Base-by-base conservation (phyloP, 495 filamentous ascomycete genomes). In the Tuber umbilicatum region DNA sequence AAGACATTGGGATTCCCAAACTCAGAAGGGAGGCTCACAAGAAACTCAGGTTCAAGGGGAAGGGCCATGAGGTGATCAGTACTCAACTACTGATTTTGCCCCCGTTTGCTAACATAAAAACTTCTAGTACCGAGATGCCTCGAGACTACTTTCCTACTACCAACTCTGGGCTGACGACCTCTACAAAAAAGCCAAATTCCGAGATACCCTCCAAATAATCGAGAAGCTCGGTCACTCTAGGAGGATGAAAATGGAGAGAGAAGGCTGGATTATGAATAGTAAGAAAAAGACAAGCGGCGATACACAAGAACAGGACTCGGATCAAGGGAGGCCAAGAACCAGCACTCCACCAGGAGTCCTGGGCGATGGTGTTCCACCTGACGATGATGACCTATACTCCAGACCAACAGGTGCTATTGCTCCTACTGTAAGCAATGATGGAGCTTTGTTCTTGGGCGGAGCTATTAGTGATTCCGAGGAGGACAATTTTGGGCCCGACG, bases 161-260 rank as follows among this genome's bases (percentile, higher is more conserved):
- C 95, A 98, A 82, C 84, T 96, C 77, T 99, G 95, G 95, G 92
- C 98, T 7, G 95, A 99, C 82, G 93, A 97, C 75, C 86, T 99
- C 38, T 99, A 93, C 79, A 96, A 95, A 67, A 93, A 94, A 78
- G 95, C 94, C 1, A 96, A 93, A 81, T 98, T 99, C 75, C 86
- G 91, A 38, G 96, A 99, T 80, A 95, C 92, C 6, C 85, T 97
- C 31, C 84, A 89, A 43, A 97, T 97, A 84, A 93, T 97, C 12
- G 96, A 99, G 83, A 97, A 97, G 84, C 84, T 93, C 5, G 95
- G 95, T 2, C 95, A 98, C 83, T 91, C 90, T 50, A 91, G 89
- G 81, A 85, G 87, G 5, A 85, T 93, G 75, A 87, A 91, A 73
- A 88, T 88, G 79, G 89, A 90, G 80, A 83, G 87, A 40, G 78